Conservation (phyloP, 2,329 filamentous ascomycete species). For the Aspergillus uvarum region DNA sequence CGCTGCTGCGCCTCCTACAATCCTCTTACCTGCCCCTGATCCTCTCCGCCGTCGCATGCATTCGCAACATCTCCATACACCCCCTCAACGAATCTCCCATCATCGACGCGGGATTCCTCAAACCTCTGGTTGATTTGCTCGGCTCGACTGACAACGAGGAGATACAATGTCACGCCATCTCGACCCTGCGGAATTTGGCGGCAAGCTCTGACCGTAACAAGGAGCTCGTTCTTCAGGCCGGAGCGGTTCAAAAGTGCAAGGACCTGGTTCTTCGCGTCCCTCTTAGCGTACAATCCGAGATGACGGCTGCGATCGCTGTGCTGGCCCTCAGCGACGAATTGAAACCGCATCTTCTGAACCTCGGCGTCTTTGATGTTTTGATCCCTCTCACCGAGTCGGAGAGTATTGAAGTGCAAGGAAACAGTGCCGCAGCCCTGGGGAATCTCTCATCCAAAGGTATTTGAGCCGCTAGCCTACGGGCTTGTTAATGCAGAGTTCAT, state of each 20-base stretch:
- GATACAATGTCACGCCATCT: conserved; percentile 98
- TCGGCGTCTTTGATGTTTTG: conserved; percentile 93
- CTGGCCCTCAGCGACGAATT: conserved; percentile 93
- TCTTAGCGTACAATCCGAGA: conserved; percentile 93
- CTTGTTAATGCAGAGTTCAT: not conserved
- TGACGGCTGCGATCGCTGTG: conserved; percentile 99
- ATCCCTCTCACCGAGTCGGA: conserved; percentile 93
- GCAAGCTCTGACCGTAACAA: conserved; percentile 98
- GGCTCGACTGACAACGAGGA: conserved; percentile 97
- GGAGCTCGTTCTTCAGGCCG: conserved; percentile 92
- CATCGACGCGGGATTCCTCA: conserved; percentile 94
- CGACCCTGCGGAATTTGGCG: conserved; percentile 89
- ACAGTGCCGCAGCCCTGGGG: conserved; percentile 91
- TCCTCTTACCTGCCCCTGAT: conserved; percentile 95
- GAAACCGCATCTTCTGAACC: conserved; percentile 83
- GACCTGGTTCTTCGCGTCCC: conserved; percentile 91
- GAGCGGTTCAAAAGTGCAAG: conserved; percentile 97
- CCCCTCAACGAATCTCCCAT: conserved; percentile 97
- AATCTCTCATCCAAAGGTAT: conserved; percentile 96
- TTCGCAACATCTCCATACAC: conserved; percentile 98
- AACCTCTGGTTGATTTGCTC: conserved; percentile 87
- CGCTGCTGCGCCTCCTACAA: conserved; percentile 84
- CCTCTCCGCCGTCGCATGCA: conserved; percentile 93
- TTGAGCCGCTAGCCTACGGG: conserved; percentile 18
- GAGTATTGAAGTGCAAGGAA: conserved; percentile 97